Percentiles rank a stretch among this genome's conserved stretches.
Evolutionary conservation across 495 filamentous ascomycete species (phyloP).

Genomic region (Podospora appendiculata): DNA sequence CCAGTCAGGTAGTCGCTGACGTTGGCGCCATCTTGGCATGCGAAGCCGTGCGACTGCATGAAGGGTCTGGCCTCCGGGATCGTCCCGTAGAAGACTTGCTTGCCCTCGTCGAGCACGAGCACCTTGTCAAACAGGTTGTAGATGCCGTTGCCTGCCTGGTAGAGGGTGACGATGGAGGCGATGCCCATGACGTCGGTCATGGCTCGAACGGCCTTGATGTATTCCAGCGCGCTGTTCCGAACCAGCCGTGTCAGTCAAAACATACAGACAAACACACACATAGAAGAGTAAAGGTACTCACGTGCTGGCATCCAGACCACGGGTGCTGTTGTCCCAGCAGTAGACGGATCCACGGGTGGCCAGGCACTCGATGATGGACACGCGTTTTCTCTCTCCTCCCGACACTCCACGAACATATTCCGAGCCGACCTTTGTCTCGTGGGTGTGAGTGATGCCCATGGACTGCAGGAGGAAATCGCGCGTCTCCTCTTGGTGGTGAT

Average conservation of each 20-base stretch:
- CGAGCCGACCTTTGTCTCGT: constrained; percentile 72
- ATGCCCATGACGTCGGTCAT: constrained; percentile 48
- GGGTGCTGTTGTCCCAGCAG: constrained; percentile 46
- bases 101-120: constrained; percentile 53
- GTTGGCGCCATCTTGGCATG: constrained; percentile 42
- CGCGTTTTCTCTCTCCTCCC: constrained; percentile 50
- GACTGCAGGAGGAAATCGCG: constrained; percentile 19
- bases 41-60: constrained; percentile 45
- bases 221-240: constrained; percentile 36
- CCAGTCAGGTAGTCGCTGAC: constrained; percentile 56
- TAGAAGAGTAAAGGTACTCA: constrained; percentile 11
- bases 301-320: constrained; percentile 38
- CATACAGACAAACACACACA: no score
- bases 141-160: constrained; percentile 63
- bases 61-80: constrained; percentile 45
- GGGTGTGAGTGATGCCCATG: constrained; percentile 65
- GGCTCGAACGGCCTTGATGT: constrained; percentile 36
- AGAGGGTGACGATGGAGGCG: constrained; percentile 57
- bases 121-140: constrained; percentile 60
- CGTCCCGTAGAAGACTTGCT: constrained; percentile 56
- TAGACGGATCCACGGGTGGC: constrained; percentile 25
- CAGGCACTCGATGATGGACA: constrained; percentile 41
- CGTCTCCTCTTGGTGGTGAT: constrained; percentile 12
- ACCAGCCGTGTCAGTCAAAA: no score
- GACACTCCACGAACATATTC: constrained; percentile 67